Base-by-base conservation (phyloP, 2,329 filamentous ascomycete genomes). In the Scedosporium minutisporum region DNA sequence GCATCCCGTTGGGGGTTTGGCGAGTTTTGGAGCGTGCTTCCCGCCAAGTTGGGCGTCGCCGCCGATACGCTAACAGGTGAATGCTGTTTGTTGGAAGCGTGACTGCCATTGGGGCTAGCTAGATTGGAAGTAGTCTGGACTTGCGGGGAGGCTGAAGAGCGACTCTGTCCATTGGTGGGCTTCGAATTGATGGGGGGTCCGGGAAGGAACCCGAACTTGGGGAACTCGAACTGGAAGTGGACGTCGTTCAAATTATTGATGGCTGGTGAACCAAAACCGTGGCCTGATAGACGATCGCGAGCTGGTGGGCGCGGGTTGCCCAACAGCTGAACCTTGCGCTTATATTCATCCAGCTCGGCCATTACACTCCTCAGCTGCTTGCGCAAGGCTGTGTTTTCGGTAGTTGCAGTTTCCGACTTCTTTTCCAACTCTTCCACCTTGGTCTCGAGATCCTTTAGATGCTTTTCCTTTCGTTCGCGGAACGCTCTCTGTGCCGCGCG, bases 191-290 rank as follows among this genome's bases (percentile, higher is more conserved):
- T 64, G 1, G 72, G 68, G 6, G 80, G 77, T 4, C 82, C 80
- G 0, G 83, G 82, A 27, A 96, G 82, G 64, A 87, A 83, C 57
- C 95, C 95, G 70, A 99, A 97, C 71, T 90, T 93, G 66, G 95
- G 93, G 67, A 97, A 97, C 68, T 97, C 93, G 68, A 99, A 97
- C 67, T 93, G 88, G 71, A 97, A 97, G 72, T 89, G 92, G 72
- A 89, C 88, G 65, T 89, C 88, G 69, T 81, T 86, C 62, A 87
- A 78, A 67, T 86, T 87, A 72, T 78, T 84, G 65, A 85, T 72
- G 10, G 79, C 79, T 23, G 78, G 72, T 62, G 69, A 73, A 69
- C 81, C 77, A 69, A 82, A 78, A 38, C 75, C 75, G 16, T 42
- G 9, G 55, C 57, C n/a, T 16, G 27, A 41, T 41, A 58, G 27